phyloP scores from a whole-genome alignment of 129 eudicot genomes.

The Flaveria trinervia region DNA sequence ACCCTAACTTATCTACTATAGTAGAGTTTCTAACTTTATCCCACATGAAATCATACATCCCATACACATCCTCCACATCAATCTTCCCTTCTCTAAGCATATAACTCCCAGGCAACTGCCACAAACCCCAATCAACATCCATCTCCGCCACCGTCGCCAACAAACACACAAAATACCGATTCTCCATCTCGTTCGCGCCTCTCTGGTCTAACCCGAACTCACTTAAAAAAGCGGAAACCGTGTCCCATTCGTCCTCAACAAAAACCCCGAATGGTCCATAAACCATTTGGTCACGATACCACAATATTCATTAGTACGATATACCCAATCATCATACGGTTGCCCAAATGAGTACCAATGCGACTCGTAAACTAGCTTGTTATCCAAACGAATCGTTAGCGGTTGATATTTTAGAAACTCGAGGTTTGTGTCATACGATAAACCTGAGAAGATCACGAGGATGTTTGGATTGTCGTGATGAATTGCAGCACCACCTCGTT shows the following conservation, averaged over 20 bases:
- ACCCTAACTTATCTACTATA: conserved; percentile 39
- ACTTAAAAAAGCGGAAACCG: conserved; percentile 55
- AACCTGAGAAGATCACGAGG: conserved; percentile 67
- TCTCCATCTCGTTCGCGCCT: conserved; percentile 51
- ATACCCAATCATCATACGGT: conserved; percentile 42
- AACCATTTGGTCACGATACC: conserved; percentile 40
- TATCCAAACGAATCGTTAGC: conserved; percentile 27
- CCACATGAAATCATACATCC: conserved; percentile 56
- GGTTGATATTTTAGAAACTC: conserved; percentile 51
- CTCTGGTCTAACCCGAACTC: conserved; percentile 68
- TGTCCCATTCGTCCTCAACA: conserved; percentile 23
- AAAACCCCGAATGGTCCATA: conserved; percentile 44
- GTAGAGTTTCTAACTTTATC: conserved; percentile 41
- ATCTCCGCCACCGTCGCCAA: conserved; percentile 50
- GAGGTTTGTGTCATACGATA: conserved; percentile 47
- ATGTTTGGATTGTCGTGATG: conserved; percentile 51
- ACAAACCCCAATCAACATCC: conserved; percentile 76
- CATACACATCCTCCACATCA: conserved; percentile 54
- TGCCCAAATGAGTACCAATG: conserved; percentile 71
- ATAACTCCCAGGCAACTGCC: conserved; percentile 75
- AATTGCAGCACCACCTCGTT: conserved; percentile 46
- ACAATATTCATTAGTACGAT: conserved; percentile 54
- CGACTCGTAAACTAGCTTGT: conserved; percentile 65
- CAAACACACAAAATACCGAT: conserved; percentile 57
- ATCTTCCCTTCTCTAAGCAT: conserved; percentile 54